These are phyloP conservation scores for Tinospora cordifolia DNA, from an alignment of 164 flowering plant species.

Conservation along the genomic window DNA sequence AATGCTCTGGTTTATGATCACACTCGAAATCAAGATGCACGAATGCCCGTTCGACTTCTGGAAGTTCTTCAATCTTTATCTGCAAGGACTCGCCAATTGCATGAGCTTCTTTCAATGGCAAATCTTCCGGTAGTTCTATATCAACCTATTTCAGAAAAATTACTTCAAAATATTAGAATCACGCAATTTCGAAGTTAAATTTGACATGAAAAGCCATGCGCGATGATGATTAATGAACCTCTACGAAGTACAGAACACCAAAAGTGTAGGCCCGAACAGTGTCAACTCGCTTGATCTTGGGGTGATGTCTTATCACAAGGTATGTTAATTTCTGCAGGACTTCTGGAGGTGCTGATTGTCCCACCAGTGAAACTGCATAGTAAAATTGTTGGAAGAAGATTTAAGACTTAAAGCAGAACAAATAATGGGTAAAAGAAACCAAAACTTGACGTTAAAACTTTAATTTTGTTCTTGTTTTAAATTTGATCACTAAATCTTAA, in stretches of 20 bases:
- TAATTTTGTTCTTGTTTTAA: neutral
- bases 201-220: neutral
- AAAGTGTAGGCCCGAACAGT: constrained; percentile 78
- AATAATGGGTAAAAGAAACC: neutral
- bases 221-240: constrained; percentile 32
- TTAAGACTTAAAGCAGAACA: neutral
- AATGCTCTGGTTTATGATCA: constrained; percentile 90
- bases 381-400: neutral
- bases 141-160: constrained; percentile 52
- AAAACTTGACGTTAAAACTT: neutral
- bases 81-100: constrained; percentile 79
- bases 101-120: constrained; percentile 85
- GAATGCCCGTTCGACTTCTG: constrained; percentile 90
- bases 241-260: constrained; percentile 69
- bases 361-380: constrained; percentile 54
- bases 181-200: neutral
- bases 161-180: neutral
- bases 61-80: constrained; percentile 71
- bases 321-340: constrained; percentile 66
- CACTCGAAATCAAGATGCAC: constrained; percentile 96
- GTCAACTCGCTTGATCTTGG: constrained; percentile 55
- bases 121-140: constrained; percentile 83
- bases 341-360: constrained; percentile 75
- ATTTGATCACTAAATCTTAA: neutral
- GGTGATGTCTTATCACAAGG: constrained; percentile 53